phyloP scores from a whole-genome alignment of 768 basidiomycete species.

The Coprinopsis cinerea region DNA sequence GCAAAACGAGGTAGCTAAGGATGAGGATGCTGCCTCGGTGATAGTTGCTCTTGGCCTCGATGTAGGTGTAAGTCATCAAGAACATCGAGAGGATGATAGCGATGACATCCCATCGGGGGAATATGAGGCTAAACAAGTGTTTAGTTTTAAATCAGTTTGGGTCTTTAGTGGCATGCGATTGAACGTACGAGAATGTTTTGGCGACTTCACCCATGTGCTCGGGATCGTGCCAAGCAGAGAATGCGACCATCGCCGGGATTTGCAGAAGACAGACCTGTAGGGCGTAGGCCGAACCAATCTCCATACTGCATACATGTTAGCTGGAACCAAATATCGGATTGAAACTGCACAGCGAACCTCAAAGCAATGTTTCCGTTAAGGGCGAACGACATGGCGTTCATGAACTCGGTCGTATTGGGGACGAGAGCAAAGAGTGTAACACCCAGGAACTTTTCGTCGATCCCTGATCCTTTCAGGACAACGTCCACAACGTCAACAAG shows the following conservation, averaged over 20 bases:
- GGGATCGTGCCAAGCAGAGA: conserved; percentile 92
- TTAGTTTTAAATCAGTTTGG: not conserved
- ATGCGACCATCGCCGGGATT: conserved; percentile 98
- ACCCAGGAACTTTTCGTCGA: conserved; percentile 97
- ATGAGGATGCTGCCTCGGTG: conserved; percentile 95
- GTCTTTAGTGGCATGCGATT: conserved; percentile 1
- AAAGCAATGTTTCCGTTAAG: conserved; percentile 95
- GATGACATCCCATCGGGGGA: conserved; percentile 98
- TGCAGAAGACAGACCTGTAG: conserved; percentile 96
- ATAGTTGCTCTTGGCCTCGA: conserved; percentile 98
- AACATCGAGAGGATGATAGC: conserved; percentile 95
- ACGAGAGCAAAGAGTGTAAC: conserved; percentile 95
- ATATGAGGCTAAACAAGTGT: conserved; percentile 71
- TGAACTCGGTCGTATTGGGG: conserved; percentile 98
- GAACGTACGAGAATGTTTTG: conserved; percentile 89
- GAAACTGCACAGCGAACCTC: conserved; percentile 69
- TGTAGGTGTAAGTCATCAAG: conserved; percentile 96
- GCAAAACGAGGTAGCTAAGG: conserved; percentile 88
- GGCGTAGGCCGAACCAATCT: conserved; percentile 98
- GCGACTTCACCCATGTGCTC: conserved; percentile 81
- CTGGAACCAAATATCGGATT: not conserved
- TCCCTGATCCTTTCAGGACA: conserved; percentile 81
- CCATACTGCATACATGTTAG: conserved; percentile 95
- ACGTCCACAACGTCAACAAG: conserved; percentile 95
- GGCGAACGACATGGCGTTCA: conserved; percentile 99